phyloP scores from a whole-genome alignment of 139 green algal species.

The Haematococcus lacustris region DNA sequence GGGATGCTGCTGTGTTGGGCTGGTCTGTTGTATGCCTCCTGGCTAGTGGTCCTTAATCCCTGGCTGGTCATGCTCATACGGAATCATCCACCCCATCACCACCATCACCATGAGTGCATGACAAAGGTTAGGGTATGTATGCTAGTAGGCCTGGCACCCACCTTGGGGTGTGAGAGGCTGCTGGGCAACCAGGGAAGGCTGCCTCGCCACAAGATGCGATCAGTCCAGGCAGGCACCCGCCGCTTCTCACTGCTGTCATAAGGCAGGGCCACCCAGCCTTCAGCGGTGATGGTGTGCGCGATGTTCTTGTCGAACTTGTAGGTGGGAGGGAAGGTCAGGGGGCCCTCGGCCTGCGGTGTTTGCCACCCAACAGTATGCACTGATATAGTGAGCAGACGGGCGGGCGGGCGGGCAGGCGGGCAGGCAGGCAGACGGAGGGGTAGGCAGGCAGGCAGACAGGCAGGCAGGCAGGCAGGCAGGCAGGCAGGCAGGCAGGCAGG shows the following conservation, averaged over 20 bases:
- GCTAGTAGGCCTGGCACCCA: too few species aligned
- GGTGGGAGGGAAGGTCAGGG: conserved; percentile 80
- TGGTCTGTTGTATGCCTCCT: too few species aligned
- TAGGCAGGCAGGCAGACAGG: background rate
- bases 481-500: background rate
- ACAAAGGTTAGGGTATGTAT: too few species aligned
- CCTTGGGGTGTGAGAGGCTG: too few species aligned
- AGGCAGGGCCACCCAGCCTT: too few species aligned
- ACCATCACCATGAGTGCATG: too few species aligned
- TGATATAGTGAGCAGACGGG: background rate
- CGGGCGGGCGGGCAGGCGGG: background rate
- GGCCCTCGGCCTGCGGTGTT: conserved; percentile 42
- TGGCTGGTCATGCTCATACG: too few species aligned
- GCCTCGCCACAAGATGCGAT: conserved; percentile 88
- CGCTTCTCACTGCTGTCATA: conserved; percentile 70
- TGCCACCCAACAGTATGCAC: background rate
- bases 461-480: background rate
- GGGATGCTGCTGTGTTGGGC: too few species aligned
- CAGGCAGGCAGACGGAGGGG: background rate
- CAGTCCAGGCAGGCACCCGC: conserved; percentile 80
- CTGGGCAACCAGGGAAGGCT: too few species aligned
- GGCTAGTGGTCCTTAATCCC: too few species aligned
- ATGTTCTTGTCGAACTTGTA: conserved; percentile 96
- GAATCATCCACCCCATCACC: too few species aligned
- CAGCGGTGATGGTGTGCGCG: too few species aligned